Base-by-base conservation (phyloP, 768 basidiomycete genomes). In the Phlebiopsis gigantea region DNA sequence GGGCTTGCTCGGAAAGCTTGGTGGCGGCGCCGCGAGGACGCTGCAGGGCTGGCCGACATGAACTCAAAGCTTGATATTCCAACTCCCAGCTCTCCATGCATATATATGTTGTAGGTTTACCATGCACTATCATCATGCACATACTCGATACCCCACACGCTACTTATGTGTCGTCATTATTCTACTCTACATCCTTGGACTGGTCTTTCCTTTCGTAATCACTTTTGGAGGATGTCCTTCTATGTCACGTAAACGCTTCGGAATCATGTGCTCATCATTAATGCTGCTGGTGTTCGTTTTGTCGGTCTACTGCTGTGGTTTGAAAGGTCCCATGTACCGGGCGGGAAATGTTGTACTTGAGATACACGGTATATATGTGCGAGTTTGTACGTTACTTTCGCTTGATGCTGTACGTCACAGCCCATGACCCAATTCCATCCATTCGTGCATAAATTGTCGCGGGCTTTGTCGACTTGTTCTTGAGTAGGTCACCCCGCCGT, bases 31-130 rank as follows among this genome's bases (percentile, higher is more conserved):
- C 26, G 89, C 85, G 26, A 74, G 89, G 62, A 82, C 87, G 30
- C 86, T 83, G 10, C 77, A 87, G 46, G 89, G 89, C 12, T 90
- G 86, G 85, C 89, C 88, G 46, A 88, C 87, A 55, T 89, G 73
- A 62, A 28, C 29, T 3, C 8, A 17, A 10, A 34, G 31, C 31
- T 14, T 14, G 7, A 34, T 34, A 34, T 34, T 14, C 14, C 14
- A 14, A 14, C 31, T 6, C 31, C 6, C 31, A 7, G 7, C 6
- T 34, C 31, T 34, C 34, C 34, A 9, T 39, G 34, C 34, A 9
- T 9, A 39, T 39, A 39, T 39, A n/a, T n/a, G 34, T 39, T 39
- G 34, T 39, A 39, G 17, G 34, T 17, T 39, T 17, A 39, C n/a
- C n/a, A n/a, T n/a, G n/a, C n/a, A n/a, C n/a, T n/a, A n/a, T 39